Percentiles rank a stretch among this genome's conserved stretches.
Conservation (phyloP, 2,329 filamentous ascomycete genomes). For the Aspergillus ustus region DNA sequence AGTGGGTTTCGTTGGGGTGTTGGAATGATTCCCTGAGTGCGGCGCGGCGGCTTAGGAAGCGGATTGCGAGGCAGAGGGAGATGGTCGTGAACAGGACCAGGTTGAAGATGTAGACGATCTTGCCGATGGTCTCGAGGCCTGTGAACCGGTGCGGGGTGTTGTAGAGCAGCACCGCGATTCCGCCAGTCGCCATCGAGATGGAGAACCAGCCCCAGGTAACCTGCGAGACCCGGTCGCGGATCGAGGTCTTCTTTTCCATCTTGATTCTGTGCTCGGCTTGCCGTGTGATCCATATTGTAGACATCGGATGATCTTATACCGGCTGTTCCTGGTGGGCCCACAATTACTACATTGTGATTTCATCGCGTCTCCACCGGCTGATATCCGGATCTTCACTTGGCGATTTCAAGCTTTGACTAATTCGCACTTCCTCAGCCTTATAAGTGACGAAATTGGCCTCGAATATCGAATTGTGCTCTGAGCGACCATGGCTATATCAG, state of each 20-base stretch:
- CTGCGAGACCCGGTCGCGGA: constrained; percentile 11
- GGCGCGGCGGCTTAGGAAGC: constrained; percentile 62
- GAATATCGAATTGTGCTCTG: background rate
- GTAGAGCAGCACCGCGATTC: constrained; percentile 65
- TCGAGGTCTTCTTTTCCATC: background rate
- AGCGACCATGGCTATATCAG: too few species aligned
- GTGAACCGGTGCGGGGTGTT: constrained; percentile 64
- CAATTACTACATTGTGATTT: background rate
- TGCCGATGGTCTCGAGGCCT: constrained; percentile 65
- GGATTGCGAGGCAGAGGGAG: constrained; percentile 55
- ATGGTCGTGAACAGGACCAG: constrained; percentile 64
- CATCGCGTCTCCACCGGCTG: background rate
- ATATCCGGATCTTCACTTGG: background rate
- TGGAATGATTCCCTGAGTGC: constrained; percentile 57
- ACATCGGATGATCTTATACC: background rate
- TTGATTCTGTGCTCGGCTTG: background rate
- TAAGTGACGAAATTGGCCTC: background rate
- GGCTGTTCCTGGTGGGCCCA: background rate
- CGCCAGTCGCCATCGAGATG: constrained; percentile 73
- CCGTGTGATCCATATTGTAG: too few species aligned
- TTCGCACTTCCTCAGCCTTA: background rate
- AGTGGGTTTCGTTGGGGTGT: constrained; percentile 68
- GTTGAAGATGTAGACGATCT: constrained; percentile 68
- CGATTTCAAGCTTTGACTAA: background rate
- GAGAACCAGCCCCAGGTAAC: constrained; percentile 74